Evolutionary conservation across 1,284 basidiomycete genomes (phyloP), one percentile per base, ranked within the genome.

Genomic region (Hypsizygus ulmarius): DNA sequence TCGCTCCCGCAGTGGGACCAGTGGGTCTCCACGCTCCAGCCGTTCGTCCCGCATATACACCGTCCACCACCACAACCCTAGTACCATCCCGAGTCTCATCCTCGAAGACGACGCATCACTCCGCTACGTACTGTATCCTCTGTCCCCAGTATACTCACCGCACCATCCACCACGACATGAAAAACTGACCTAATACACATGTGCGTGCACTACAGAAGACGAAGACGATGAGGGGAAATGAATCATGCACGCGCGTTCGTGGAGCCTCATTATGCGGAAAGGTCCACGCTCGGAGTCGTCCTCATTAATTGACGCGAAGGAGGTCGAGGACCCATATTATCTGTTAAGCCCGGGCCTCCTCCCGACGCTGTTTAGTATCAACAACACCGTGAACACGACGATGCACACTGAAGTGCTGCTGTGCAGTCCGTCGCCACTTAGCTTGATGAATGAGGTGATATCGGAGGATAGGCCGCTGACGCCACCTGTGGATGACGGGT

Each of bases 261-360:
- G 70, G 70, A 72, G 70, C 50, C 54, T 69, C 38, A 61, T 68
- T 28, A 69, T 59, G 7, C 59, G 68, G 34, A 70, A 70, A 55
- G 68, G 64, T 6, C 55, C 64, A 6, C 59, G 60, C 21, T 71
- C 70, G 1, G 67, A 69, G 44, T 60, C 63, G 5, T 71, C 68
- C 1, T 70, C 70, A 0, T 53, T 69, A 12, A 42, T 68, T 9
- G 27, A 49, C 46, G 27, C 51, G 39, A 39, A 59, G 40, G 45
- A 53, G 35, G 49, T 45, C 19, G 45, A 62, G 44, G 34, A 56
- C 10, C 58, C n/a, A n/a, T n/a, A 56, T 5, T 43, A 63, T 21
- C 54, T 57, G n/a, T 53, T 68, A 37, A 69, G 64, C 49, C 66
- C 67, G 6, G 61, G 55, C 11, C 49, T 66, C 19, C 51, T 68